Evolutionary conservation across 2,329 filamentous ascomycete species (phyloP).

Genomic region (Pyrenophora tritici-repentis): DNA sequence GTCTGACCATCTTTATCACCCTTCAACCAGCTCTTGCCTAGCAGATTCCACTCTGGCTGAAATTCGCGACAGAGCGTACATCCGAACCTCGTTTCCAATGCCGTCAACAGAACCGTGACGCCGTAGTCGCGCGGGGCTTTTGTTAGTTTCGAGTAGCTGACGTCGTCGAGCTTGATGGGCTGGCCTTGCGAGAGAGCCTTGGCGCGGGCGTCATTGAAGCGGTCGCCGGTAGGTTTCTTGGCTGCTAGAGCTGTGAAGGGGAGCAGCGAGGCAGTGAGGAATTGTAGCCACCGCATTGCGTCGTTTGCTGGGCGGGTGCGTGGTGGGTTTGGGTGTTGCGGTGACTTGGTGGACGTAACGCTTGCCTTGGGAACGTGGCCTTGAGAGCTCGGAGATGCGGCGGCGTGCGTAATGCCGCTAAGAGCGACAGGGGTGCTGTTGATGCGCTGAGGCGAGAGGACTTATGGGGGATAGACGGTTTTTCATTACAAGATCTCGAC

Average conservation of each 20-base stretch:
- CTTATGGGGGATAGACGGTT: background rate
- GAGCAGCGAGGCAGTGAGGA: conserved; percentile 67
- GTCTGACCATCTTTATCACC: conserved; percentile 77
- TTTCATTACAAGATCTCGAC: too few relatives aligned
- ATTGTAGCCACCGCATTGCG: conserved; percentile 69
- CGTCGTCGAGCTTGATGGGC: conserved; percentile 79
- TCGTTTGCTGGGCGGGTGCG: conserved; percentile 21
- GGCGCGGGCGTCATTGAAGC: conserved; percentile 72
- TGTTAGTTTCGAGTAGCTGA: conserved; percentile 75
- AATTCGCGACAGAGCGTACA: conserved; percentile 89
- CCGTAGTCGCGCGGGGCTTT: conserved; percentile 81
- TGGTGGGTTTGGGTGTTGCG: conserved; percentile 19
- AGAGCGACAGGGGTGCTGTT: conserved; percentile 22
- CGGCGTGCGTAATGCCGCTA: conserved; percentile 39
- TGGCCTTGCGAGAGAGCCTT: conserved; percentile 65
- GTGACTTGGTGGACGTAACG: conserved; percentile 25
- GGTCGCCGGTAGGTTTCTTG: conserved; percentile 66
- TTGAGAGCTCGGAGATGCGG: conserved; percentile 26
- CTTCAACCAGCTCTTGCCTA: conserved; percentile 84
- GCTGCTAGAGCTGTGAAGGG: conserved; percentile 65
- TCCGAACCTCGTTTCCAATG: conserved; percentile 79
- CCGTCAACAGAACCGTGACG: conserved; percentile 81
- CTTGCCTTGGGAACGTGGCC: conserved; percentile 43
- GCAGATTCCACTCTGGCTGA: conserved; percentile 89
- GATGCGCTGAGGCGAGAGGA: background rate